Base-by-base conservation (phyloP, 129 eudicot species). In the Artemisia argyi region DNA sequence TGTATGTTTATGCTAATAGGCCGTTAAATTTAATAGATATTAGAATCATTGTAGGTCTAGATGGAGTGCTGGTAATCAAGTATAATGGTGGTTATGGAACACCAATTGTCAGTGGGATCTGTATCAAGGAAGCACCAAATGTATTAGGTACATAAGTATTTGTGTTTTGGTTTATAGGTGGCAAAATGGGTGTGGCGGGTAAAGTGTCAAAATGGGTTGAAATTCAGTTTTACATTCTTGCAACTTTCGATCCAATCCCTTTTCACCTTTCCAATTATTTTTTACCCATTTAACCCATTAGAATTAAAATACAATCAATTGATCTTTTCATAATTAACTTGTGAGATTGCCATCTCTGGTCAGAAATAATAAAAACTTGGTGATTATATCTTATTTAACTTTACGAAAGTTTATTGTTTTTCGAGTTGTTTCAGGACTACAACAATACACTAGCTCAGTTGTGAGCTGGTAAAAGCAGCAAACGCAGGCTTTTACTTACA, bases 391-490 rank as follows among this genome's bases (percentile, higher is more conserved):
- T 20, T 20, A 20, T 20, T 20, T 20, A 20, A 20, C 22, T 24
- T 32, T 32, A 32, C 17, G 22, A 54, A 6, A 7, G 7, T 54
- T 54, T 5, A 1, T 2, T n/a, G 10, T 17, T 54, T 24, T 7
- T 14, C 30, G 24, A 22, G 66, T n/a, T n/a, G 65, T 47, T 67
- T 55, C 75, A 93, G 98, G 98, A 94, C 82, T 86, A 90, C 83
- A 94, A 94, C 89, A 94, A 94, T 78, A 69, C 86, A 78, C 89
- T 94, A 64, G 98, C 98, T 46, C 97, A 94, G 70, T 63, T 90
- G 69, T 83, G 97, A 74, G 96, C 98, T 46, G 98, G 98, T 1
- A 94, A 94, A 82, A 90, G 96, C 89, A 94, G 97, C 81, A 94
- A 94, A 82, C 90, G 98, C 85, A 94, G 90, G 86, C 97, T 94